phyloP scores from a whole-genome alignment of 768 basidiomycete genomes.

The Paxillus rubicundulus region DNA sequence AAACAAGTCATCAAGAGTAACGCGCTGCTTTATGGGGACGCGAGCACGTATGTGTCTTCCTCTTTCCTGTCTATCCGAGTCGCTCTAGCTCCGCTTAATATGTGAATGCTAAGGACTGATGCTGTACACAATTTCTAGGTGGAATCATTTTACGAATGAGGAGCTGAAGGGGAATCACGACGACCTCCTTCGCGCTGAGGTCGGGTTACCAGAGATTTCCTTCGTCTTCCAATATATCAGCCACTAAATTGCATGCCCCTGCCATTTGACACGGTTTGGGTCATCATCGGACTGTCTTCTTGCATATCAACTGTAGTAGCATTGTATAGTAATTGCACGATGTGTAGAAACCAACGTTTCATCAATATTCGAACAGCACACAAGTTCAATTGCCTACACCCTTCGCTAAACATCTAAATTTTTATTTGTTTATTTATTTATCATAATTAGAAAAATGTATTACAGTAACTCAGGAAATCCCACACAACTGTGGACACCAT shows the following conservation, averaged over 20 bases:
- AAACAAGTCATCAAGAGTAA: constrained; percentile 80
- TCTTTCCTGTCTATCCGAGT: neutral
- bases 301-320: neutral
- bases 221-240: constrained; percentile 97
- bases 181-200: constrained; percentile 88
- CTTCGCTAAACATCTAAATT: neutral
- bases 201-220: constrained; percentile 78
- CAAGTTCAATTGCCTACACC: too few species aligned
- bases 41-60: constrained; percentile 77
- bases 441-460: neutral
- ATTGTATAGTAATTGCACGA: neutral
- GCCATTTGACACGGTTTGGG: neutral
- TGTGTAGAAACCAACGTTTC: too few species aligned
- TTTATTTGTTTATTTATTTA: neutral
- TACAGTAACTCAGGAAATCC: constrained; percentile 7
- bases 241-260: constrained; percentile 45
- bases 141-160: constrained; percentile 94
- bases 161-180: constrained; percentile 93
- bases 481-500: constrained; percentile 17
- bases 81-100: constrained; percentile 2
- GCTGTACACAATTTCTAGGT: constrained; percentile 44
- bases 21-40: constrained; percentile 92
- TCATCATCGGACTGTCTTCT: constrained; percentile 8
- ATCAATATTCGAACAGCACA: too few species aligned
- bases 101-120: constrained; percentile 1